Percentiles rank a stretch among this genome's conserved stretches.
Conservation (phyloP, 768 basidiomycete genomes). For the Tephrocybe sp. region DNA sequence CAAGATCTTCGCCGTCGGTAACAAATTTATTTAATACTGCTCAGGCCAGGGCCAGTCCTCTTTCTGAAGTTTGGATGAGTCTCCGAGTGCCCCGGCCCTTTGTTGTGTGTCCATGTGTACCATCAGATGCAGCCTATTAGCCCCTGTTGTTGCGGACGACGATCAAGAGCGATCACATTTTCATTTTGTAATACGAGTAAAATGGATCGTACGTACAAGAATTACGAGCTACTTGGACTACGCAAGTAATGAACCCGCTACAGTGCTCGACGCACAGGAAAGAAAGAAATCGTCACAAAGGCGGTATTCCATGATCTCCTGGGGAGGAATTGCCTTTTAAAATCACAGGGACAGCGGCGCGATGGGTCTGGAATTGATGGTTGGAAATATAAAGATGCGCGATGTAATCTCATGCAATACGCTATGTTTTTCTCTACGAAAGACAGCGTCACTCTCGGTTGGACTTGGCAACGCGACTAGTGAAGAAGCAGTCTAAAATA, state of each 20-base stretch:
- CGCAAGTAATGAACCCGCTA: no score
- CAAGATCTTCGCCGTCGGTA: no score
- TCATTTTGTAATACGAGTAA: background rate
- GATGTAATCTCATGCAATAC: background rate
- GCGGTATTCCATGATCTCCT: no score
- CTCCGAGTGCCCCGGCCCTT: conserved; percentile 12
- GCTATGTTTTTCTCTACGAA: no score
- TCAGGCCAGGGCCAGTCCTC: no score
- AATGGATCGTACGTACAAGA: background rate
- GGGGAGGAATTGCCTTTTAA: no score
- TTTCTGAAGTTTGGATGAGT: background rate
- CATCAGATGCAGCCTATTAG: conserved; percentile 18
- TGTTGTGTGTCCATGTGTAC: conserved; percentile 8
- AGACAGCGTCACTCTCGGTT: background rate
- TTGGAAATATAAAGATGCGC: conserved; percentile 9
- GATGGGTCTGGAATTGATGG: conserved; percentile 8
- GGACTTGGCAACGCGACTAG: background rate
- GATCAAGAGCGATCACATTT: conserved; percentile 11
- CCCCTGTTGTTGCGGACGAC: conserved; percentile 16
- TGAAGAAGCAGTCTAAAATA: background rate
- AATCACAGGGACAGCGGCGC: no score
- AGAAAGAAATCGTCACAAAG: no score
- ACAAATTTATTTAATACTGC: no score
- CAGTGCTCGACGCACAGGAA: no score
- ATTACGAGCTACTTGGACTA: conserved; percentile 1